A percentile compares a stretch with the other conserved stretches of the same genome.
These are phyloP conservation scores for Paecilomyces sp. DNA, from an alignment of 2,329 filamentous ascomycete genomes.

Conservation along the genomic window DNA sequence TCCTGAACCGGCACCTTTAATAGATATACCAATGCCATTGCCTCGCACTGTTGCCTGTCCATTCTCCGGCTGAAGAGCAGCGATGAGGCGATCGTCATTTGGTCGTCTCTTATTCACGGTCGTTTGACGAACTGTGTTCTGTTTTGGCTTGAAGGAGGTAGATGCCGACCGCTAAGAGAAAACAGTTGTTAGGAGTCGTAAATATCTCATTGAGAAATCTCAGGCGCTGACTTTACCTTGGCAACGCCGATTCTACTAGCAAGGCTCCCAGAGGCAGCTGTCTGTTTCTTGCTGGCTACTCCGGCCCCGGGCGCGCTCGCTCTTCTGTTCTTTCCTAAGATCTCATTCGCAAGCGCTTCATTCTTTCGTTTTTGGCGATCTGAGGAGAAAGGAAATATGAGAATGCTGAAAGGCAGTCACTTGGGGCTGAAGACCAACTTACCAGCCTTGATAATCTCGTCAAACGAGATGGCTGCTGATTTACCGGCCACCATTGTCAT, in stretches of 20 bases:
- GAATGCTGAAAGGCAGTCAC: not conserved
- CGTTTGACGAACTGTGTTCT: constrained; percentile 23
- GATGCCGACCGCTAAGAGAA: constrained; percentile 33
- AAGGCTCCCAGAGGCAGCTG: constrained; percentile 41
- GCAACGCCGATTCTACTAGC: constrained; percentile 54
- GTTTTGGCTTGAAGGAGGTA: constrained; percentile 28
- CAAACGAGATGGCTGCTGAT: constrained; percentile 35
- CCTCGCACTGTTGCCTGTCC: constrained; percentile 24
- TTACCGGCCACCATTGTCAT: constrained; percentile 29
- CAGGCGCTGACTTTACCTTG: constrained; percentile 39
- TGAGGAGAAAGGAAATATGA: constrained; percentile 15
- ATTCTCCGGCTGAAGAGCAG: constrained; percentile 21
- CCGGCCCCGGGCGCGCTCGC: constrained; percentile 40
- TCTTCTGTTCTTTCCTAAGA: constrained; percentile 50
- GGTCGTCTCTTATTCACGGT: constrained; percentile 24
- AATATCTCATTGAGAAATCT: not conserved
- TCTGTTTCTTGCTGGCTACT: constrained; percentile 30
- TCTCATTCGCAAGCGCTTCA: constrained; percentile 51
- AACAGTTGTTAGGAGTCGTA: not conserved
- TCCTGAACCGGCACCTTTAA: constrained; percentile 46
- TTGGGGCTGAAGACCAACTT: constrained; percentile 14
- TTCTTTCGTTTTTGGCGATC: constrained; percentile 50
- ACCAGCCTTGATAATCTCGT: constrained; percentile 47
- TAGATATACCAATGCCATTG: constrained; percentile 40
- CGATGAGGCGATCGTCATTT: constrained; percentile 25